Evolutionary conservation across 2,329 filamentous ascomycete species (phyloP).

Genomic region (Colletotrichum sp.): DNA sequence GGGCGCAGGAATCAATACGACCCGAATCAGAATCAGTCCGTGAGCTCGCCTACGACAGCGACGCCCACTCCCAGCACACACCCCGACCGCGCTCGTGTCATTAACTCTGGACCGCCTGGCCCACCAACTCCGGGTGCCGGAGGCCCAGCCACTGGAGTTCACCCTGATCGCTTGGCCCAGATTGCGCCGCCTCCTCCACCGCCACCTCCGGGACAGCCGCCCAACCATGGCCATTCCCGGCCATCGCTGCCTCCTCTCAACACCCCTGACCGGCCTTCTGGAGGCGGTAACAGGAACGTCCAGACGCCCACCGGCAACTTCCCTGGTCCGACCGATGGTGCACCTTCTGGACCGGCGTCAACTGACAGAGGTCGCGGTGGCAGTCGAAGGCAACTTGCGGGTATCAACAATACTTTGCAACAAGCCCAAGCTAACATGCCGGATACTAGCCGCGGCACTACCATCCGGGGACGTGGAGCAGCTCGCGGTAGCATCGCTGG

Average conservation of each 20-base stretch:
- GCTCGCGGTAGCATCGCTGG: slow-evolving; percentile 50
- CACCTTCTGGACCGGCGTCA: slow-evolving; percentile 29
- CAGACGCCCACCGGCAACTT: slow-evolving; percentile 17
- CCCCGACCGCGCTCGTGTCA: slow-evolving; percentile 9
- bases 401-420: slow-evolving; percentile 64
- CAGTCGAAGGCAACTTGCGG: slow-evolving; percentile 56
- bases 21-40: background rate
- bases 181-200: slow-evolving; percentile 45
- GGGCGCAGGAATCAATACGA: slow-evolving; percentile 37
- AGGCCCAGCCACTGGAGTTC: slow-evolving; percentile 40
- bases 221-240: slow-evolving; percentile 29
- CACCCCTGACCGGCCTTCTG: slow-evolving; percentile 34
- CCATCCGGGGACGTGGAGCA: slow-evolving; percentile 38
- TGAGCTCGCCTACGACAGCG: slow-evolving; percentile 2
- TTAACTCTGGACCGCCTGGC: slow-evolving; percentile 13
- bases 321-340: background rate
- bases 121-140: slow-evolving; percentile 25
- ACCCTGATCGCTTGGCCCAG: slow-evolving; percentile 57
- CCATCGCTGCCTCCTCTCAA: slow-evolving; percentile 33
- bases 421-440: slow-evolving; percentile 52
- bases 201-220: slow-evolving; percentile 31
- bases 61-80: slow-evolving; percentile 15
- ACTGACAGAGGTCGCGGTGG: slow-evolving; percentile 42
- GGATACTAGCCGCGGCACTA: slow-evolving; percentile 38
- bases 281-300: background rate